These are phyloP conservation scores for Diospyros kaki DNA, from an alignment of 148 eudicot species.

Conservation along the genomic window DNA sequence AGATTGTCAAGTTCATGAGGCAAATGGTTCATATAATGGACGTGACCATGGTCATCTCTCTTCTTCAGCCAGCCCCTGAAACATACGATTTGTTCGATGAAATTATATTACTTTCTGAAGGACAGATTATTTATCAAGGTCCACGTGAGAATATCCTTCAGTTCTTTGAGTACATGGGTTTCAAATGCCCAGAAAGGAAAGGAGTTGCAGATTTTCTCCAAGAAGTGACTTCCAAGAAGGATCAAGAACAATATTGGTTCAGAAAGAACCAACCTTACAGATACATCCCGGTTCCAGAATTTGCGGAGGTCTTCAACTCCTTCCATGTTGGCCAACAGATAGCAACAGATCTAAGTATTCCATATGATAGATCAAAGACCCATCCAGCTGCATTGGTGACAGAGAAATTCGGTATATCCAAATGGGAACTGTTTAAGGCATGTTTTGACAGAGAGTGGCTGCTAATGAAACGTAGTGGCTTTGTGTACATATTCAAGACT, in stretches of 20 bases:
- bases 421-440: slow-evolving; percentile 47
- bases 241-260: slow-evolving; percentile 72
- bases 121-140: slow-evolving; percentile 66
- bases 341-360: slow-evolving; percentile 34
- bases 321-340: slow-evolving; percentile 47
- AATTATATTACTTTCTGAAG: slow-evolving; percentile 66
- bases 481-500: slow-evolving; percentile 61
- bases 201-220: slow-evolving; percentile 81
- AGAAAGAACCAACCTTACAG: slow-evolving; percentile 36
- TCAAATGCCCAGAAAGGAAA: slow-evolving; percentile 70
- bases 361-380: slow-evolving; percentile 53
- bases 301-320: slow-evolving; percentile 38
- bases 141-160: slow-evolving; percentile 51
- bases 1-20: slow-evolving; percentile 57
- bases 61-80: slow-evolving; percentile 72
- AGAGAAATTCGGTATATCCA: slow-evolving; percentile 53
- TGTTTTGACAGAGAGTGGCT: slow-evolving; percentile 71
- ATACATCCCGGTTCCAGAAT: slow-evolving; percentile 46
- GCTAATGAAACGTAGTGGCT: slow-evolving; percentile 54
- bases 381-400: slow-evolving; percentile 60
- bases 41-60: slow-evolving; percentile 58
- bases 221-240: slow-evolving; percentile 72
- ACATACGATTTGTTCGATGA: slow-evolving; percentile 72
- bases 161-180: slow-evolving; percentile 63
- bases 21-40: slow-evolving; percentile 68